These are phyloP conservation scores for Magnaporthiopsis incrustans DNA, from an alignment of 2,329 filamentous ascomycete genomes.

Conservation along the genomic window DNA sequence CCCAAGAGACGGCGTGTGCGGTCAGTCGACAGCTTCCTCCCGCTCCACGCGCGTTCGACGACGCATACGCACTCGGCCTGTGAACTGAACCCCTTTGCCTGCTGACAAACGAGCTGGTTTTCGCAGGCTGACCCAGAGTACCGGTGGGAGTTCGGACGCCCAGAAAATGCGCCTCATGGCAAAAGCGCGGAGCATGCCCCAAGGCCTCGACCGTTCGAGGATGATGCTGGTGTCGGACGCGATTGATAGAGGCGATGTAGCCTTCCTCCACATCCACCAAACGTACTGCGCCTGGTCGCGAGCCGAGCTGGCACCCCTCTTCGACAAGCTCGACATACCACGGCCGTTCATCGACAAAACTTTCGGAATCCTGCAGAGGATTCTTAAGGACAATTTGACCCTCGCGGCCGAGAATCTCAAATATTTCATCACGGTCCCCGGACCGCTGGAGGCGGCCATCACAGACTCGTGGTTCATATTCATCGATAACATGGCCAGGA, in stretches of 20 bases:
- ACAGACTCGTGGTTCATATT: conserved; percentile 31
- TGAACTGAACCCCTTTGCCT: background rate
- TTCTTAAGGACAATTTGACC: conserved; percentile 30
- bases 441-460: conserved; percentile 8
- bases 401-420: conserved; percentile 19
- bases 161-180: background rate
- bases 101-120: background rate
- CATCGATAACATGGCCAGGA: conserved; percentile 31
- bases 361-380: conserved; percentile 24
- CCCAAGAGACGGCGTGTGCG: background rate
- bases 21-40: background rate
- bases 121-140: background rate
- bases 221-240: conserved; percentile 49
- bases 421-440: conserved; percentile 31
- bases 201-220: conserved; percentile 35
- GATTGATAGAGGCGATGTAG: conserved; percentile 44
- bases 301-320: conserved; percentile 26
- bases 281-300: conserved; percentile 50
- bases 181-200: background rate
- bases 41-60: background rate
- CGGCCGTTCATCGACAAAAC: conserved; percentile 20
- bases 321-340: conserved; percentile 22
- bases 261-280: conserved; percentile 61
- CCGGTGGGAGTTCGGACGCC: no score
- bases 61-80: background rate